Evolutionary conservation across 2,329 filamentous ascomycete genomes (phyloP).

Genomic region (Rutstroemia sp.): DNA sequence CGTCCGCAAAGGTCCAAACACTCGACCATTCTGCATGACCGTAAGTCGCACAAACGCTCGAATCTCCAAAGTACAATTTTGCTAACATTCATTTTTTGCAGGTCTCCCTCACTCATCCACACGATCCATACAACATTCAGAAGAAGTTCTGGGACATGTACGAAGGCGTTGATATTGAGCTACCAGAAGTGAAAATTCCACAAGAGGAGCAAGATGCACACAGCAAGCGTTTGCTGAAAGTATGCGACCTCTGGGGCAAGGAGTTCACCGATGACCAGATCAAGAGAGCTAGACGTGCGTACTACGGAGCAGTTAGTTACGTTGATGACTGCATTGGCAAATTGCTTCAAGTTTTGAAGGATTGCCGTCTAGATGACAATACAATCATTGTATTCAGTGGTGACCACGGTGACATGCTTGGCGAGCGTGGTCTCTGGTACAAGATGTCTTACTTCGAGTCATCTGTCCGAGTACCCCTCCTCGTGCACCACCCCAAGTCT

Average conservation of each 20-base stretch:
- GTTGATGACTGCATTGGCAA: conserved; percentile 89
- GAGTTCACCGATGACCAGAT: conserved; percentile 80
- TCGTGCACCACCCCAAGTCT: conserved; percentile 71
- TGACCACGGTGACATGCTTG: conserved; percentile 94
- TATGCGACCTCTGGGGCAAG: conserved; percentile 79
- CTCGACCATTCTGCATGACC: conserved; percentile 79
- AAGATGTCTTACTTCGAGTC: conserved; percentile 98
- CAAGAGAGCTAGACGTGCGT: conserved; percentile 76
- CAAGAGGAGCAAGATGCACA: conserved; percentile 80
- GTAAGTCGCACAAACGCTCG: conserved; percentile 19
- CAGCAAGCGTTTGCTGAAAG: conserved; percentile 78
- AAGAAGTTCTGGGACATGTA: conserved; percentile 91
- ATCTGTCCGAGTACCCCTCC: conserved; percentile 79
- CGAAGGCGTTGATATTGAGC: conserved; percentile 76
- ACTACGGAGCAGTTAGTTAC: conserved; percentile 89
- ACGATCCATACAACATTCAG: conserved; percentile 92
- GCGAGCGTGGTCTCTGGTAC: conserved; percentile 88
- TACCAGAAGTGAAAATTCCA: conserved; percentile 71
- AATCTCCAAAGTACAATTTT: not conserved
- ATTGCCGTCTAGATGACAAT: conserved; percentile 73
- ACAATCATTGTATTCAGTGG: conserved; percentile 90
- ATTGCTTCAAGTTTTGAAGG: conserved; percentile 68
- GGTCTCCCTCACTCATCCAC: conserved; percentile 84
- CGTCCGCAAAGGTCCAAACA: conserved; percentile 66
- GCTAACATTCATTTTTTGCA: not conserved